Base-by-base conservation (phyloP, 2,329 filamentous ascomycete genomes). In the Periconia sp. region DNA sequence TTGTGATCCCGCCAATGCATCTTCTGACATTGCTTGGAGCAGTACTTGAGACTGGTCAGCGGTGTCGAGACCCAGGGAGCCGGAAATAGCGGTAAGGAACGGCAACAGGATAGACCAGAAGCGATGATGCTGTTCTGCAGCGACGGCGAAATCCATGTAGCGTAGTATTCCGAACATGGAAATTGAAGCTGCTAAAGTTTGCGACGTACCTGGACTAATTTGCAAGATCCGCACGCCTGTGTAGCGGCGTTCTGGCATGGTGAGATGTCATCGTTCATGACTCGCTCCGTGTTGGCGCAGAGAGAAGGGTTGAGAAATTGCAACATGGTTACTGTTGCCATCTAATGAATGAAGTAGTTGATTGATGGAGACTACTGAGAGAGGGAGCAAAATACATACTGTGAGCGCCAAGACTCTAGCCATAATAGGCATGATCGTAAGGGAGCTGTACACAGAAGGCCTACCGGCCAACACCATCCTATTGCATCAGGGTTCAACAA, bases 151-250 rank as follows among this genome's bases (percentile, higher is more conserved):
- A 21, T 26, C n/a, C n/a, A n/a, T n/a, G n/a, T n/a, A n/a, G n/a
- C n/a, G n/a, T n/a, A n/a, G n/a, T n/a, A n/a, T n/a, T n/a, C n/a
- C n/a, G n/a, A n/a, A n/a, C n/a, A n/a, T n/a, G n/a, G n/a, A n/a
- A n/a, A n/a, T n/a, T n/a, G n/a, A n/a, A n/a, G n/a, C n/a, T n/a
- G n/a, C n/a, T n/a, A n/a, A n/a, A n/a, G n/a, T n/a, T n/a, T n/a
- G n/a, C n/a, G n/a, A n/a, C n/a, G n/a, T 39, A 45, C 46, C 29
- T 49, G 48, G n/a, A 50, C 48, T 3, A 50, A 19, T 13, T 34
- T 40, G 36, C 48, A 50, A n/a, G 9, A 3, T 3, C 12, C 11
- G 18, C 48, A 50, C 6, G 24, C 15, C 4, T 29, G 3, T 2
- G 2, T 17, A 3, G 48, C 43, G 4, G 5, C 13, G 3, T 38